Evolutionary conservation across 2,329 filamentous ascomycete genomes (phyloP).

Genomic region (Botrytis porri): DNA sequence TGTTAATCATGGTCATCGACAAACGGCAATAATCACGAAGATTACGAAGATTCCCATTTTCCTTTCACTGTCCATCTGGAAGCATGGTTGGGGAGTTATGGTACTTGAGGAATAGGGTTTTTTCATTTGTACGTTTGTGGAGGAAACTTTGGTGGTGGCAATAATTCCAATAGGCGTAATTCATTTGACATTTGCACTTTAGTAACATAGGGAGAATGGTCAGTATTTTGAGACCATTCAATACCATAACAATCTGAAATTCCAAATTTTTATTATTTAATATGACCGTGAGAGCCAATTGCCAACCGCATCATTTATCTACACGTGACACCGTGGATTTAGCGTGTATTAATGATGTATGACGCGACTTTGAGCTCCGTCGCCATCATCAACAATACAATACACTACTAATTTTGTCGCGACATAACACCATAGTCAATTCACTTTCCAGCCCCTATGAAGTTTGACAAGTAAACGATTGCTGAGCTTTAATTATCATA

Average conservation of each 20-base stretch:
- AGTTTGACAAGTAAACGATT: conserved; percentile 1
- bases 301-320: neutral
- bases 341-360: conserved; percentile 8
- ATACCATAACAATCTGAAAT: neutral
- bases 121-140: conserved; percentile 31
- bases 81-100: conserved; percentile 34
- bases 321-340: conserved; percentile 20
- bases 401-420: neutral
- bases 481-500: conserved; percentile 24
- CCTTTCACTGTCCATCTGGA: conserved; percentile 22
- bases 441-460: neutral
- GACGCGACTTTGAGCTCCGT: conserved; percentile 12
- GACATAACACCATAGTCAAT: neutral
- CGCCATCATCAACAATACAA: neutral
- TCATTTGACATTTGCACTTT: conserved; percentile 25
- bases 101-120: conserved; percentile 21
- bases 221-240: conserved; percentile 11
- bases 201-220: conserved; percentile 18
- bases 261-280: neutral
- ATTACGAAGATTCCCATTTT: conserved; percentile 36
- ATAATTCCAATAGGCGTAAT: conserved; percentile 34
- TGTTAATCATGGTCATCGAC: conserved; percentile 20
- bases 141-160: conserved; percentile 21
- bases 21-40: conserved; percentile 33
- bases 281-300: neutral